Evolutionary conservation across 2,329 filamentous ascomycete species (phyloP), one percentile per base, ranked within the genome.

Genomic region (Fusarium robinianum): DNA sequence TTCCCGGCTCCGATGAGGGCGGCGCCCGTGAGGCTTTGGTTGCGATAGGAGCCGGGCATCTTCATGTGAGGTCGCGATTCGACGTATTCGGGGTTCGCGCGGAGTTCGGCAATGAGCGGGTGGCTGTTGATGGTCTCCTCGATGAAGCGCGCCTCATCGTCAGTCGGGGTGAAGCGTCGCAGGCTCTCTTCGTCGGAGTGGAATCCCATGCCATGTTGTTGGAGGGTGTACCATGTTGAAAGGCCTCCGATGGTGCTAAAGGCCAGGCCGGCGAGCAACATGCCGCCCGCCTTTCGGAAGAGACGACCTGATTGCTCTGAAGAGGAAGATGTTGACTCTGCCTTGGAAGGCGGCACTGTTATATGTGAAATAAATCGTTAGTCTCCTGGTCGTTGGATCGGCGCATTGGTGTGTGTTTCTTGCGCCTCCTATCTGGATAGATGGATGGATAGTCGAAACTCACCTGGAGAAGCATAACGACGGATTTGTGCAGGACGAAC

Each of bases 61-160:
- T 91, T 94, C 65, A 96, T 74, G 65, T 96, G 90, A 8, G 92
- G 92, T 26, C 94, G 81, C 22, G 86, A 85, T 67, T 95, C 90
- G 22, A 74, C 78, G 67, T 85, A 87, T 17, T 80, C 79, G 1
- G 83, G 74, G 58, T 87, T 77, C 12, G 70, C 68, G 32, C 91
- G 85, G 35, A 97, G 74, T 27, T 79, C 74, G n/a, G 75, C 66
- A 5, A 86, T 78, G n/a, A 95, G 66, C 1, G 89, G 85, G 71
- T 94, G 90, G 31, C 75, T 79, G 62, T 84, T 80, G 67, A 97
- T 89, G 62, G 81, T 79, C 7, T 81, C 75, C 55, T 96, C 86
- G 59, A 95, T 81, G 51, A 80, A 77, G 51, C 62, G 70, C 18
- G 74, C 67, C 41, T 78, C 71, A 8, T 77, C 78, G 63, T 82